Base-by-base conservation (phyloP, 306 rosid genomes). In the Acacia melanoxylon region DNA sequence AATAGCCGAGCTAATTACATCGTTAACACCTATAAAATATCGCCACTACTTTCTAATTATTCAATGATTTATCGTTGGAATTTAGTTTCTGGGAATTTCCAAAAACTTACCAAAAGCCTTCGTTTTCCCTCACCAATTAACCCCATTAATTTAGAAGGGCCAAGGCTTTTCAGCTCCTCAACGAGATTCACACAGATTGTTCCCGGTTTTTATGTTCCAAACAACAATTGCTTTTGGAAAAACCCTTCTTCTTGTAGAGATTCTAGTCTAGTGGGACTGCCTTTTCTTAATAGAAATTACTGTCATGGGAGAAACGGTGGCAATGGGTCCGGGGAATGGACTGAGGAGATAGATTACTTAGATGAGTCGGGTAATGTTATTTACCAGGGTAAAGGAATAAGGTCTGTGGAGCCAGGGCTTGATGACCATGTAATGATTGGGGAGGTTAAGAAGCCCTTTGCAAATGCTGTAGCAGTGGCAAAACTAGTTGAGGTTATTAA, bases 371-470 rank as follows among this genome's bases (percentile, higher is more conserved):
- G 99, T 15, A 85, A 90, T 80, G 92, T 95, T 25, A 88, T 93
- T 78, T 93, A 85, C 81, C 86, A 92, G 74, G 94, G 97, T 11
- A 95, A 93, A 85, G 98, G 98, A 24, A 51, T 93, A 33, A 81
- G 98, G 82, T 89, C 96, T 0, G 93, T 95, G 40, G 92, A 92
- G 80, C 98, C 98, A 24, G 98, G 98, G 37, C 20, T 87, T 42
- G 99, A 93, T 90, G 99, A 90, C 80, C 99, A 95, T 89, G 93
- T 93, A 0, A 90, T 95, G 99, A 88, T 93, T 40, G 98, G 99
- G 9, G 95, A 85, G 80, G 85, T 91, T 29, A 92, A 89, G 72
- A 95, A 90, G 74, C 97, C 93, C 7, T 78, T 95, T 33, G 46
- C 91, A 87, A 95, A 93, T 88, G 93, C 97, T 14, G 81, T 89